Base-by-base conservation (phyloP, 257 asterid species). In the Primulina eburnea region DNA sequence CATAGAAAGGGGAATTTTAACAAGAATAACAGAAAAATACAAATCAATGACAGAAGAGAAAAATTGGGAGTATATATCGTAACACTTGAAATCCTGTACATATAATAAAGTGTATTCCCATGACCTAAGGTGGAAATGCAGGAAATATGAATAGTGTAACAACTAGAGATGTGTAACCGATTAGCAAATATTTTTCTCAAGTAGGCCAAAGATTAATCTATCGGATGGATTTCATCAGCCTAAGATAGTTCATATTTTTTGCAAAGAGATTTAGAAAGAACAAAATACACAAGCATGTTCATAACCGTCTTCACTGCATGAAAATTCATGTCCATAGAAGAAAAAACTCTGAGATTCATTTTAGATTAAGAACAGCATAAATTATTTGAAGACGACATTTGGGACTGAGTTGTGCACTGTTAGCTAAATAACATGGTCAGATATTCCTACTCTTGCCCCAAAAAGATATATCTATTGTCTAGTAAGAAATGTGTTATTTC, bases 1-100 rank as follows among this genome's bases (percentile, higher is more conserved):
- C 67, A 74, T 37, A 47, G 60, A 32, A 57, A 63, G 53, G 4
- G 29, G 62, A 28, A 57, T 66, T 34, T 60, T 30, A 58, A 52
- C 34, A 28, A 24, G 65, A 64, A 75, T 26, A 35, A 64, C 26
- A 68, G 55, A 67, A 17, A 40, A 30, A 11, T 52, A 61, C 24
- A 24, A 8, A 10, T 33, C 20, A 28, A 62, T 68, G 53, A 17
- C 21, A 16, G 17, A 65, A 76, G 7, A 58, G 53, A 57, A 61
- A 52, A 65, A 75, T 18, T 37, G 11, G 32, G 59, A n/a, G 69
- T 26, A 32, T 26, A 28, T 7, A 70, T 50, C 62, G 7, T 9
- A 9, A 50, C 5, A 50, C 2, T 17, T 2, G 8, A 16, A 50
- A 50, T 50, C 57, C 14, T 43, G 21, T 16, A 50, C 20, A 50